Evolutionary conservation across 441 rosid genomes (phyloP).

Genomic region (Hura crepitans): DNA sequence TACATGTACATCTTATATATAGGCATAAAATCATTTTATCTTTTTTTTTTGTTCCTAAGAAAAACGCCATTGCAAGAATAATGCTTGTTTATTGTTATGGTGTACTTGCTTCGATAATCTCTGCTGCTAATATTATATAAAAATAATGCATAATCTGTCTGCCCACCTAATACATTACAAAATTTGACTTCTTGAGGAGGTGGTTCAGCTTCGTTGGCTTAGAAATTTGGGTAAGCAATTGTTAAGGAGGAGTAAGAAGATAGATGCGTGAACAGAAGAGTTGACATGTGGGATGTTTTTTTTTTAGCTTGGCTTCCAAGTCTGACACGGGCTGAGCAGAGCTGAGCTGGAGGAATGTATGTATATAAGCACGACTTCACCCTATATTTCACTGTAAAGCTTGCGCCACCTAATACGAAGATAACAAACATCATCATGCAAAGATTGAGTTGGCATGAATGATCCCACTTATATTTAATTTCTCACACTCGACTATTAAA

Average conservation of each 20-base stretch:
- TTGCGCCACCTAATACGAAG: slow-evolving; percentile 11
- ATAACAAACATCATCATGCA: slow-evolving; percentile 5
- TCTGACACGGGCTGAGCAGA: neutral
- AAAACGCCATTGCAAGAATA: too few relatives aligned
- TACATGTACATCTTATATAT: neutral
- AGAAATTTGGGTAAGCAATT: neutral
- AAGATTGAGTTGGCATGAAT: slow-evolving; percentile 26
- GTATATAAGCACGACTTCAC: too few relatives aligned
- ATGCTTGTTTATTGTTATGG: too few relatives aligned
- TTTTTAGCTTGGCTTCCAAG: slow-evolving; percentile 14
- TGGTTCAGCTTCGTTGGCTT: slow-evolving; percentile 15
- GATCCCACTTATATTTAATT: slow-evolving; percentile 8
- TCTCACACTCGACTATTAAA: neutral
- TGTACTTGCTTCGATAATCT: too few relatives aligned
- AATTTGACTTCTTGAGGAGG: neutral
- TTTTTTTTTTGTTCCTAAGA: too few relatives aligned
- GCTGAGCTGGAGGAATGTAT: neutral
- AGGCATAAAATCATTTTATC: neutral
- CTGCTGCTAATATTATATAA: neutral
- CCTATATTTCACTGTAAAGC: neutral
- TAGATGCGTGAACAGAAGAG: slow-evolving; percentile 1
- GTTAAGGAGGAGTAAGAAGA: neutral
- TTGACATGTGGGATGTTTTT: neutral
- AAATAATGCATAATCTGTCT: too few relatives aligned
- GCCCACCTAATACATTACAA: slow-evolving; percentile 13